phyloP scores from a whole-genome alignment of 345 rosid species.

The rapeseed (Brassica napus) region Da-Ae NC_063437.1:17005001-17005500 shows the following conservation, averaged over 20 bases:
- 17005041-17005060: slow-evolving; percentile 30
- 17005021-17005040: slow-evolving; percentile 32
- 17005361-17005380: slow-evolving; percentile 30
- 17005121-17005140: neutral
- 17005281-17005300: slow-evolving; percentile 1
- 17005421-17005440: slow-evolving; percentile 32
- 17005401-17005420: slow-evolving; percentile 20
- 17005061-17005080: slow-evolving; percentile 20
- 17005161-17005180: slow-evolving; percentile 31
- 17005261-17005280: neutral
- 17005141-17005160: slow-evolving; percentile 24
- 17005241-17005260: neutral
- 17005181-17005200: slow-evolving; percentile 20
- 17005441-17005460: slow-evolving; percentile 34
- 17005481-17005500: slow-evolving; percentile 6
- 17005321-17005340: neutral
- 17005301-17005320: neutral
- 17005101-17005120: no score
- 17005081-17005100: neutral
- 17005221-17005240: neutral
- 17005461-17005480: slow-evolving; percentile 29
- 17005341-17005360: slow-evolving; percentile 15
- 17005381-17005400: slow-evolving; percentile 30
- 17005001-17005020: slow-evolving; percentile 35
- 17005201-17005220: neutral